A percentile compares a stretch with the other conserved stretches of the same genome.
These are phyloP conservation scores for Porcisia hertigi DNA, from an alignment of 208 protist species.

Conservation along the genomic window DNA sequence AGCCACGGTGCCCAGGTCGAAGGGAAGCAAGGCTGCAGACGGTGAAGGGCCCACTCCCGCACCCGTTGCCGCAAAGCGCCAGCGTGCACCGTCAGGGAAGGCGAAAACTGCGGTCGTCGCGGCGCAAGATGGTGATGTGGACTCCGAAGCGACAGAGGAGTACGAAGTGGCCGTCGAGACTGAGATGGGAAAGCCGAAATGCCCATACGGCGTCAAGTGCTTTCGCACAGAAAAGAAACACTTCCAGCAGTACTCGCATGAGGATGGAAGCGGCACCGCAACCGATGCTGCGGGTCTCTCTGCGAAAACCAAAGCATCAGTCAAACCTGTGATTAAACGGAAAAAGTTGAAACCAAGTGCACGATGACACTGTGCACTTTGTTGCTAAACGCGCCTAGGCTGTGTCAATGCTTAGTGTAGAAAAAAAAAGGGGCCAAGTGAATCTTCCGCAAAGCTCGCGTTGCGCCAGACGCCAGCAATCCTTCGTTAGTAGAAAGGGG, in stretches of 20 bases:
- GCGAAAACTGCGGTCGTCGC: slow-evolving; percentile 10
- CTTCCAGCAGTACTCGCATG: slow-evolving; percentile 66
- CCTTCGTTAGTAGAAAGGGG: no score
- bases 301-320: not conserved
- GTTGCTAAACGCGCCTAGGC: not conserved
- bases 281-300: not conserved
- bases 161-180: slow-evolving; percentile 62
- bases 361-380: not conserved
- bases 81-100: slow-evolving; percentile 16
- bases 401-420: not conserved
- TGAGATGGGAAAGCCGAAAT: slow-evolving; percentile 41
- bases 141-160: slow-evolving; percentile 74
- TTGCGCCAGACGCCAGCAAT: no score
- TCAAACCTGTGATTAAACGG: slow-evolving; percentile 32
- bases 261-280: slow-evolving; percentile 12
- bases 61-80: slow-evolving; percentile 14
- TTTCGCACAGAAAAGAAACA: slow-evolving; percentile 69
- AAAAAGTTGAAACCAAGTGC: slow-evolving; percentile 2
- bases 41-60: not conserved
- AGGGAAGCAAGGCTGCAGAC: slow-evolving; percentile 9
- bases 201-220: slow-evolving; percentile 70
- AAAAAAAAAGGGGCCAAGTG: no score
- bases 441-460: no score
- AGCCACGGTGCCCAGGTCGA: slow-evolving; percentile 19
- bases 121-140: slow-evolving; percentile 30